Evolutionary conservation across 2,329 filamentous ascomycete genomes (phyloP).

Genomic region (Aphanocladium album): DNA sequence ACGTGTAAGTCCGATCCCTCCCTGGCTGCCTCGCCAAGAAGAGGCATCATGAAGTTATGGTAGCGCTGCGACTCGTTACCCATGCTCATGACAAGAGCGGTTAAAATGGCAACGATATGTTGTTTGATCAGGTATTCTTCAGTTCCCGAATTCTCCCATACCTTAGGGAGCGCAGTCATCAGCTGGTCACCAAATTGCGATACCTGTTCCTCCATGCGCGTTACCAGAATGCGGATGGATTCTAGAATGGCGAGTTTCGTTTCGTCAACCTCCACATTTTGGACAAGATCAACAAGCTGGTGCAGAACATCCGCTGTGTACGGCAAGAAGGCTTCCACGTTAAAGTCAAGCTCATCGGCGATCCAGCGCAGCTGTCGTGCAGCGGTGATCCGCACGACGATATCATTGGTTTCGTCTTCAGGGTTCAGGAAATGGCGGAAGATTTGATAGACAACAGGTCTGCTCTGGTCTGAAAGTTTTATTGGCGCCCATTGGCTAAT

Average conservation of each 20-base stretch:
- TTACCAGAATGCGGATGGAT: slow-evolving; percentile 75
- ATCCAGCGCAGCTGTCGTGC: slow-evolving; percentile 77
- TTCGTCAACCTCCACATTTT: slow-evolving; percentile 75
- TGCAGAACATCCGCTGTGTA: slow-evolving; percentile 70
- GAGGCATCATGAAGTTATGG: slow-evolving; percentile 72
- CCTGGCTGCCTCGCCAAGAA: slow-evolving; percentile 75
- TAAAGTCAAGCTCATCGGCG: slow-evolving; percentile 80
- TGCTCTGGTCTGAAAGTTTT: slow-evolving; percentile 62
- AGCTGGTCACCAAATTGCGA: slow-evolving; percentile 70
- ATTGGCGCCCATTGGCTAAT: slow-evolving; percentile 86
- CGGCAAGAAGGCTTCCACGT: slow-evolving; percentile 66
- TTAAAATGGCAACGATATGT: slow-evolving; percentile 79
- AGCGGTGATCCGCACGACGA: slow-evolving; percentile 87
- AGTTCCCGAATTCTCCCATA: slow-evolving; percentile 77
- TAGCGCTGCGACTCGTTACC: slow-evolving; percentile 72
- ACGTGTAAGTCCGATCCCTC: slow-evolving; percentile 68
- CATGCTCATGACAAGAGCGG: slow-evolving; percentile 81
- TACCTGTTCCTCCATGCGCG: slow-evolving; percentile 71
- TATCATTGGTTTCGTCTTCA: slow-evolving; percentile 74
- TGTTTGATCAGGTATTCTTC: slow-evolving; percentile 93
- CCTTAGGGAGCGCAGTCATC: slow-evolving; percentile 68
- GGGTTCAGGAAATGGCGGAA: slow-evolving; percentile 81
- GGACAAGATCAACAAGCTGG: slow-evolving; percentile 70
- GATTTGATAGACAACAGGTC: slow-evolving; percentile 77
- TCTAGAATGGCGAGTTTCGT: slow-evolving; percentile 87